Conservation (phyloP, 371 early-diverging fungal genomes). For the Mortierella sp. region DNA sequence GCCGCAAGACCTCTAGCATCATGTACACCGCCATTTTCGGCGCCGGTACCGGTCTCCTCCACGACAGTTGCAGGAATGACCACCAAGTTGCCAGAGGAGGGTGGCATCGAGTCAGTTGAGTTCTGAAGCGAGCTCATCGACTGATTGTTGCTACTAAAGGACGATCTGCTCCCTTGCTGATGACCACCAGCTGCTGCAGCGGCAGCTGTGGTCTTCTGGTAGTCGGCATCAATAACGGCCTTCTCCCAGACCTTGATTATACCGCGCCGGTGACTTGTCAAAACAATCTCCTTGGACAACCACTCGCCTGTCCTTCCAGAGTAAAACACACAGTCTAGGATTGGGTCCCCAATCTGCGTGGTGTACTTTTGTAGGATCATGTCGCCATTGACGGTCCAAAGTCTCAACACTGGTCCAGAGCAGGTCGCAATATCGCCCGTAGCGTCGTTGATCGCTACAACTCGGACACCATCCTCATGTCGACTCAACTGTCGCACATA, state of each 20-base stretch:
- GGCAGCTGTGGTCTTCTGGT: slow-evolving; percentile 22
- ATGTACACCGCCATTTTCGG: not conserved
- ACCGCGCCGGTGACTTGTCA: slow-evolving; percentile 51
- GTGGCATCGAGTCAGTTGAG: slow-evolving; percentile 26
- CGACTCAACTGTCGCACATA: slow-evolving; percentile 74
- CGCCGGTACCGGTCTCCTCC: slow-evolving; percentile 3
- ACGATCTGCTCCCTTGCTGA: not conserved
- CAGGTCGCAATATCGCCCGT: slow-evolving; percentile 84
- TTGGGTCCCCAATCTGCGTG: slow-evolving; percentile 70
- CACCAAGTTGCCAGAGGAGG: not conserved
- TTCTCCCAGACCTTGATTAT: slow-evolving; percentile 62
- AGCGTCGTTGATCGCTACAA: slow-evolving; percentile 74
- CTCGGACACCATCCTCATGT: slow-evolving; percentile 72
- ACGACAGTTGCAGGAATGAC: not conserved
- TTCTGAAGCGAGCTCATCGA: slow-evolving; percentile 41
- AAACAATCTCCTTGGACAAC: slow-evolving; percentile 44
- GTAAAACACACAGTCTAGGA: slow-evolving; percentile 71
- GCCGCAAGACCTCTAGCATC: not conserved
- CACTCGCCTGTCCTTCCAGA: slow-evolving; percentile 62
- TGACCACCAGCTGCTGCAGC: slow-evolving; percentile 4
- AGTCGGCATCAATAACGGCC: slow-evolving; percentile 33
- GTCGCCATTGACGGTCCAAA: slow-evolving; percentile 86
- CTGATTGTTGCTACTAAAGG: slow-evolving; percentile 7
- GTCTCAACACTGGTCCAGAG: slow-evolving; percentile 68
- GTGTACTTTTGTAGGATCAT: slow-evolving; percentile 69